Conservation (phyloP, 2,329 filamentous ascomycete genomes). For the Xylariaceae sp. region DNA sequence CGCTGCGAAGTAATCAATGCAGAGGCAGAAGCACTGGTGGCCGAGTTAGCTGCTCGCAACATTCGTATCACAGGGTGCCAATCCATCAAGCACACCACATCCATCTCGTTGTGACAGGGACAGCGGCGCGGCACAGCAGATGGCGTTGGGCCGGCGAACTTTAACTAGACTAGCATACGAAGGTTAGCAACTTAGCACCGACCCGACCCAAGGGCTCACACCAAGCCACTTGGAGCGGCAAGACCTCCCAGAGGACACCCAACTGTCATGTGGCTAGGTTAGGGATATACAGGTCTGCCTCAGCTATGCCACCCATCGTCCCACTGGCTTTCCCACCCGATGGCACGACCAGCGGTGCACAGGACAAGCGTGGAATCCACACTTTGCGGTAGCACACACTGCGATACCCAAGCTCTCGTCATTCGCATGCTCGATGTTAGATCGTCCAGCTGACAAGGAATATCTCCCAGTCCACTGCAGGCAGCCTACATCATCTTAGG, state of each 20-base stretch:
- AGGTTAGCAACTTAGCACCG: slow-evolving; percentile 1
- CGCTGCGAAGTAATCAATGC: too few relatives aligned
- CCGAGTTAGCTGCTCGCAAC: too few relatives aligned
- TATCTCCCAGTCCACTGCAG: background rate
- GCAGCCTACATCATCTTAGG: background rate
- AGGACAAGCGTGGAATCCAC: slow-evolving; percentile 7
- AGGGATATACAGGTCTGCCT: slow-evolving; percentile 16
- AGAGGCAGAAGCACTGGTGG: too few relatives aligned
- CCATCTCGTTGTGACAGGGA: too few relatives aligned
- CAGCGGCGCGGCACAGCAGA: too few relatives aligned
- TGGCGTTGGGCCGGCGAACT: too few relatives aligned
- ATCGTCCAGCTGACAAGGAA: background rate
- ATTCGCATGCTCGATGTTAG: slow-evolving; percentile 6
- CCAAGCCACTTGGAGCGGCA: slow-evolving; percentile 11
- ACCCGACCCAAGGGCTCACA: slow-evolving; percentile 14
- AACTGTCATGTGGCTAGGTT: slow-evolving; percentile 14
- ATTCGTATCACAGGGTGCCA: too few relatives aligned
- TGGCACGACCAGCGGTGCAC: too few relatives aligned
- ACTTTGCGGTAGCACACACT: background rate
- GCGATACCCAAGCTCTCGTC: slow-evolving; percentile 4
- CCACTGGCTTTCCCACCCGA: slow-evolving; percentile 11
- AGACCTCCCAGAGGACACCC: background rate
- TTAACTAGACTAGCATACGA: too few relatives aligned
- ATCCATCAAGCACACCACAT: too few relatives aligned
- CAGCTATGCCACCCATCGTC: slow-evolving; percentile 6